Evolutionary conservation across 2,329 filamentous ascomycete genomes (phyloP), one percentile per base, ranked within the genome.

Genomic region (Cordyceps fumosorosea): DNA sequence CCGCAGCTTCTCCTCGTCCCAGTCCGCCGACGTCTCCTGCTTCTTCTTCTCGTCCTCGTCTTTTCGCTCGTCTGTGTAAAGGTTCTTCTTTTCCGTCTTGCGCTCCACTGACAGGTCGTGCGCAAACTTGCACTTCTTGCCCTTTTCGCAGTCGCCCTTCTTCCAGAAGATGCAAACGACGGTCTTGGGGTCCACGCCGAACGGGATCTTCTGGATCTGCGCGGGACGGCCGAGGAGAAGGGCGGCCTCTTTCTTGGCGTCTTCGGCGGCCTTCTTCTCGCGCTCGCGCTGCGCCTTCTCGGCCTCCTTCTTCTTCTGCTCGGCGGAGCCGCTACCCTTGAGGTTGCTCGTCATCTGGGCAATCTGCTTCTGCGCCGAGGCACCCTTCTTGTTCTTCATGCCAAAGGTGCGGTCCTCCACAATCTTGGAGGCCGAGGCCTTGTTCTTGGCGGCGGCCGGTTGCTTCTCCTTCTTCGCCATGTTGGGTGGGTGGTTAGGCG

Each of bases 361-460:
- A 73, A 99, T 98, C 69, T 93, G 86, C 77, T 88, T 96, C 78
- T 98, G 91, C 61, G 92, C 93, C 58, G 86, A 88, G 62, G 86
- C 89, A 68, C 95, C 95, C 83, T 97, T 99, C 82, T 99, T 99
- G 74, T 99, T 99, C 80, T 99, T 99, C 95, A 99, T 98, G 70
- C 95, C 95, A 82, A 99, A 99, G 55, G 95, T 96, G 80, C 93
- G 95, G 81, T 99, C 95, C 66, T 95, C 91, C 66, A 92, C 90
- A 51, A 81, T 71, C 78, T 91, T 91, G 69, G 78, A 70, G 63
- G 79, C 75, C 24, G 78, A 73, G 62, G 78, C 74, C 78, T 62
- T 62, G 44, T 84, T 84, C 78, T 86, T 86, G 74, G 77, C 80
- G 74, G 77, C 80, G 62, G 70, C 77, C 20, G 50, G 45, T 51